These are phyloP conservation scores for Echeveria elegans DNA, from an alignment of 164 flowering plant genomes.

Conservation along the genomic window DNA sequence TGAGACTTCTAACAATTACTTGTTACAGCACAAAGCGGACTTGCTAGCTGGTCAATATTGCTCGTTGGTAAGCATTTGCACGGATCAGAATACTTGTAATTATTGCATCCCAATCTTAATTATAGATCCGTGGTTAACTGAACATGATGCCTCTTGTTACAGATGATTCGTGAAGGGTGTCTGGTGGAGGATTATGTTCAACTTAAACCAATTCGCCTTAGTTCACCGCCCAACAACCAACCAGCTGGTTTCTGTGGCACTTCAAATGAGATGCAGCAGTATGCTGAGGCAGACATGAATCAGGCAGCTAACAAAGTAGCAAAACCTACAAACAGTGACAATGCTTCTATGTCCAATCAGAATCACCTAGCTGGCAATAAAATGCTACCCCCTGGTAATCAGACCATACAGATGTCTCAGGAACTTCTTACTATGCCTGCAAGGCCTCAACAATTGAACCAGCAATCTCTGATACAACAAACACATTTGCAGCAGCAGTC, in stretches of 20 bases:
- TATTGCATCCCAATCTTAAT: not conserved
- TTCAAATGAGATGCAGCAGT: slow-evolving; percentile 45
- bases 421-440: slow-evolving; percentile 45
- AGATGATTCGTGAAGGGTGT: slow-evolving; percentile 82
- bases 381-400: slow-evolving; percentile 69
- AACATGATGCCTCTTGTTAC: slow-evolving; percentile 11
- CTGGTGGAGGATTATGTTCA: slow-evolving; percentile 44
- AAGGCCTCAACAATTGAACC: slow-evolving; percentile 50
- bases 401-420: slow-evolving; percentile 61
- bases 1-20: slow-evolving; percentile 10
- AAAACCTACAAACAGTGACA: slow-evolving; percentile 28
- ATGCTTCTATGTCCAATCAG: slow-evolving; percentile 29
- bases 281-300: slow-evolving; percentile 38
- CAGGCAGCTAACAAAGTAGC: slow-evolving; percentile 38
- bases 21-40: slow-evolving; percentile 71
- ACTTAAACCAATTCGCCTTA: slow-evolving; percentile 35
- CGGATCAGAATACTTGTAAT: not conserved
- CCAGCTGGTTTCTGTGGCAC: slow-evolving; percentile 23
- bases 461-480: slow-evolving; percentile 34
- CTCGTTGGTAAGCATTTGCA: slow-evolving; percentile 48
- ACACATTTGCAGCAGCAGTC: slow-evolving; percentile 17
- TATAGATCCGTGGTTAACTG: not conserved
- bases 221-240: slow-evolving; percentile 27
- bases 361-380: slow-evolving; percentile 33
- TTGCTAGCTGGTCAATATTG: slow-evolving; percentile 61